Base-by-base conservation (phyloP, 495 filamentous ascomycete genomes). In the Collariella sp. region DNA sequence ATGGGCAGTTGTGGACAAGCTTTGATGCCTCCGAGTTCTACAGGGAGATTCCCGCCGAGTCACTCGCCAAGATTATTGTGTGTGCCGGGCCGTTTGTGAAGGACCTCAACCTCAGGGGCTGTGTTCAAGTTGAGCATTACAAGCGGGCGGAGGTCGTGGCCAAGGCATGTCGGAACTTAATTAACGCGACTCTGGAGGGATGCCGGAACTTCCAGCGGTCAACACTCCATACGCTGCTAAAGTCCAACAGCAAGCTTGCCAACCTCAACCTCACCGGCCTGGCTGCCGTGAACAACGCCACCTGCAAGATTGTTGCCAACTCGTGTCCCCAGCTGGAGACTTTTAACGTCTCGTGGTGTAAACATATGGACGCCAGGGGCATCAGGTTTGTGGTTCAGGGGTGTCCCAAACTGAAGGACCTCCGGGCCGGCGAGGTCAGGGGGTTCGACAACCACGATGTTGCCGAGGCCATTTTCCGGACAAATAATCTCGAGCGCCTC, bases 301-400 rank as follows among this genome's bases (percentile, higher is more conserved):
- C 91, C 7, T 87, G 91, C 79, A 89, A 85, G 58, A 89, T 95
- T 54, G 86, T 98, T 52, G 83, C 89, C 3, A 77, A 87, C 24
- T 84, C 85, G 12, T 97, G 93, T 57, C 85, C 86, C 1, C 83
- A 82, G 38, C 74, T 98, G 26, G 83, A 94, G 65, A 77, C 76
- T 50, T 77, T 97, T 55, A 93, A 96, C 62, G 78, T 98, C 2
- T 91, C 87, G 1, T 97, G 93, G 89, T 98, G 93, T 67, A 81
- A 79, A 54, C 81, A 87, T 46, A 80, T 95, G 66, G 84, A 89
- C 68, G 84, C 88, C n/a, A 75, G 80, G 12, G 93, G 93, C n/a
- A 67, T 97, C 35, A 77, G 76, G 48, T 79, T 77, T 51, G 75
- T 98, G 12, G 72, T 96, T 4, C 70, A 84, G 36, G 79, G 79